These are phyloP conservation scores for Chlorella ohadii DNA, from an alignment of 139 green algal species.

Conservation along the genomic window DNA sequence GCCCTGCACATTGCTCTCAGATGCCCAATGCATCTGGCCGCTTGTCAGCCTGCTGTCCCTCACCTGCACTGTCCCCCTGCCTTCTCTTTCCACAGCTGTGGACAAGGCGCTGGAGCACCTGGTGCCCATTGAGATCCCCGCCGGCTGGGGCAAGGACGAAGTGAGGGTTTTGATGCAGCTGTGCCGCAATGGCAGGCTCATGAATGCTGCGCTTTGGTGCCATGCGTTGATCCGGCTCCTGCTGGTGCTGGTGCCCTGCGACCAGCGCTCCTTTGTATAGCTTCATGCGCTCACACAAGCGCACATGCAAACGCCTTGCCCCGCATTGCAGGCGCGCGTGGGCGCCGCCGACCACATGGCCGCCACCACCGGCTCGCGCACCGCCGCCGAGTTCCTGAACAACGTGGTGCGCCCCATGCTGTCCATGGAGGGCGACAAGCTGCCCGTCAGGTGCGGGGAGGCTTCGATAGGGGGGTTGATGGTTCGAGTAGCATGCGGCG, in stretches of 20 bases:
- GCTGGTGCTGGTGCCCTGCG: no score
- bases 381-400: conserved; percentile 51
- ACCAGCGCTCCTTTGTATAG: no score
- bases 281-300: no score
- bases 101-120: conserved; percentile 53
- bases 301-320: no score
- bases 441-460: conserved; percentile 55
- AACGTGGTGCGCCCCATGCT: conserved; percentile 63
- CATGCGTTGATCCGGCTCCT: no score
- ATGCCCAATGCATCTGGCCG: no score
- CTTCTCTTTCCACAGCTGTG: conserved; percentile 51
- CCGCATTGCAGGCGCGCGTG: neutral
- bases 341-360: conserved; percentile 11
- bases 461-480: neutral
- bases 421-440: conserved; percentile 66
- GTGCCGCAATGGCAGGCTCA: no score
- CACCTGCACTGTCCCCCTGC: neutral
- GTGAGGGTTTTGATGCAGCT: neutral
- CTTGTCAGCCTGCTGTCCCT: neutral
- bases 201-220: no score
- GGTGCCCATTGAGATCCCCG: conserved; percentile 51
- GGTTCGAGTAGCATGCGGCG: neutral
- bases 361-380: neutral
- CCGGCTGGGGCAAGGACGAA: conserved; percentile 33
- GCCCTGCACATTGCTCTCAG: no score